phyloP scores from a whole-genome alignment of 1,284 basidiomycete species.

The Sporisorium iseilematis-ciliati region DNA sequence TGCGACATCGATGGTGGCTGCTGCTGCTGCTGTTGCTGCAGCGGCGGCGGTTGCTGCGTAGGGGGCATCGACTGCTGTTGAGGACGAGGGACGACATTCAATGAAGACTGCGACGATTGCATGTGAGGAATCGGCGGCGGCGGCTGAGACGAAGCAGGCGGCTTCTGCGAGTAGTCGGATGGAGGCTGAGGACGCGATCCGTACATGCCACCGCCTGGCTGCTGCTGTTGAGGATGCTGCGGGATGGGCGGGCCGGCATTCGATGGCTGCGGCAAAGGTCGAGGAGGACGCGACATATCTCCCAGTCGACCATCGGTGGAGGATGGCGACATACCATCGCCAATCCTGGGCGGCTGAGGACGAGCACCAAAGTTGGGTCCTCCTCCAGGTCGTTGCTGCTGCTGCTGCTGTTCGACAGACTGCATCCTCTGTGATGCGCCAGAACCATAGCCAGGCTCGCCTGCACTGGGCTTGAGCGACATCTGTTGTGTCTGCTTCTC shows the following conservation, averaged over 20 bases:
- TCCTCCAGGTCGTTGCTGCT: constrained; percentile 30
- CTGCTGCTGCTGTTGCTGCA: constrained; percentile 22
- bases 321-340: constrained; percentile 22
- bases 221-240: constrained; percentile 34
- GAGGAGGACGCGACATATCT: constrained; percentile 49
- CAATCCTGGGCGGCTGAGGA: constrained; percentile 31
- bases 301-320: constrained; percentile 23
- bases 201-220: constrained; percentile 21
- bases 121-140: constrained; percentile 17
- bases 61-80: constrained; percentile 7
- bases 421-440: constrained; percentile 35
- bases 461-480: constrained; percentile 34
- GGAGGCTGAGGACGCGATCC: constrained; percentile 38
- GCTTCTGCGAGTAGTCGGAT: constrained; percentile 19
- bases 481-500: constrained; percentile 63
- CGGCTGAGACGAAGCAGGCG: constrained; percentile 11
- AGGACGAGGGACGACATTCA: constrained; percentile 19
- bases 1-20: constrained; percentile 6
- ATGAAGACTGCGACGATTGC: constrained; percentile 18
- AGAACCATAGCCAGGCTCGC: constrained; percentile 14
- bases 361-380: constrained; percentile 42
- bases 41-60: background rate
- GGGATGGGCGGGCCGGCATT: constrained; percentile 29
- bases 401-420: constrained; percentile 27
- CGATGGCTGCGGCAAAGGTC: constrained; percentile 47